Evolutionary conservation across 345 rosid species (phyloP).

Genomic region (Arabidopsis arenosa): DNA sequence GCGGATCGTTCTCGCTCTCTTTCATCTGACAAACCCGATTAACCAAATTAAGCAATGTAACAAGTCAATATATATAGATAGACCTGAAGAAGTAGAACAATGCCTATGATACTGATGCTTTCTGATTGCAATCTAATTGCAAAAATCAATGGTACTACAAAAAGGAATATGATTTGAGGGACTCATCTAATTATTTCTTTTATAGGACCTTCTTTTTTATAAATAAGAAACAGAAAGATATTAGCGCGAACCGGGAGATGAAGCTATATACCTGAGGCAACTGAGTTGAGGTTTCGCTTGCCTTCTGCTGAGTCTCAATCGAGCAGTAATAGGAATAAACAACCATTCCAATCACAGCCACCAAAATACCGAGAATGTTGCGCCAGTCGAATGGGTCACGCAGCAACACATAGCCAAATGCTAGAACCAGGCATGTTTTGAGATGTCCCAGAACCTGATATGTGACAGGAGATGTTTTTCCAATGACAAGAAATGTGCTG

Average conservation of each 20-base stretch:
- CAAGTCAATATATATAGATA: background rate
- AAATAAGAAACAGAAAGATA: background rate
- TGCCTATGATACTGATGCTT: background rate
- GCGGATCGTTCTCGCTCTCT: slow-evolving; percentile 86
- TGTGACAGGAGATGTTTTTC: slow-evolving; percentile 99
- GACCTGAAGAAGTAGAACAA: background rate
- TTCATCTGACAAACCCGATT: slow-evolving; percentile 53
- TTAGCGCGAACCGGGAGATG: slow-evolving; percentile 11
- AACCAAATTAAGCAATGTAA: background rate
- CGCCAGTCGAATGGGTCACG: slow-evolving; percentile 97
- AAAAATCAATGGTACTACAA: background rate
- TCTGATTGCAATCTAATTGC: background rate
- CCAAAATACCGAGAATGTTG: slow-evolving; percentile 87
- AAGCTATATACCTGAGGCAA: slow-evolving; percentile 67
- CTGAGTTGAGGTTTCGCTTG: slow-evolving; percentile 66
- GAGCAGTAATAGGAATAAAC: slow-evolving; percentile 89
- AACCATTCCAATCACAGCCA: slow-evolving; percentile 95
- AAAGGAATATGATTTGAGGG: background rate
- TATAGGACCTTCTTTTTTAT: background rate
- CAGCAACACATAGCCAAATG: slow-evolving; percentile 91
- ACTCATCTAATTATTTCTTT: background rate
- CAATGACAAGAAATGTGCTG: slow-evolving; percentile 97
- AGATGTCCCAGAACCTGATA: slow-evolving; percentile 99
- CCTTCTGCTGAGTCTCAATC: slow-evolving; percentile 81
- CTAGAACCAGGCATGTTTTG: slow-evolving; percentile 97